phyloP scores from a whole-genome alignment of 495 filamentous ascomycete genomes.

The Choiromyces venosus region DNA sequence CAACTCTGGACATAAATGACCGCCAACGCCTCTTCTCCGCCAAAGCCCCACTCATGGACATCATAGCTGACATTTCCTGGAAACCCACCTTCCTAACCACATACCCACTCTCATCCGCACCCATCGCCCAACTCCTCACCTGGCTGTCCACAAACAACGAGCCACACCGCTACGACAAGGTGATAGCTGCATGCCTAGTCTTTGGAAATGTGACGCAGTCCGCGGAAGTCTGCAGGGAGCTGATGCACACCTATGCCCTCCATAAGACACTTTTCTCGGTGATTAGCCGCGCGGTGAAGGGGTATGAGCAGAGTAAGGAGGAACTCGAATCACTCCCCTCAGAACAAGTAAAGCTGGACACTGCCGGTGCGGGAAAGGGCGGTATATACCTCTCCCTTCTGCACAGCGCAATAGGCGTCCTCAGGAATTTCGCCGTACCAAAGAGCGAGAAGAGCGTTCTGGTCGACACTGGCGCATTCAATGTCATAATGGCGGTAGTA shows the following conservation, averaged over 20 bases:
- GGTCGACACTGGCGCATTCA: constrained; percentile 51
- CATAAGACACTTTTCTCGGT: constrained; percentile 54
- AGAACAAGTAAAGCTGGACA: constrained; percentile 5
- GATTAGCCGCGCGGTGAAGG: constrained; percentile 46
- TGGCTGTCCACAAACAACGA: constrained; percentile 52
- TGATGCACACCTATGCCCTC: constrained; percentile 53
- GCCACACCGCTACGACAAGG: constrained; percentile 48
- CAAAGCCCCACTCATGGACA: constrained; percentile 45
- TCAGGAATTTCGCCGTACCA: constrained; percentile 74
- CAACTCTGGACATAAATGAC: constrained; percentile 36
- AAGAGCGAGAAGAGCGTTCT: constrained; percentile 56
- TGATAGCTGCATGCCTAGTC: constrained; percentile 67
- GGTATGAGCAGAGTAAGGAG: constrained; percentile 33
- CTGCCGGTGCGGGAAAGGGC: constrained; percentile 12
- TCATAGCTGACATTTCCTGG: constrained; percentile 39
- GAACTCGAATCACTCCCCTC: neutral
- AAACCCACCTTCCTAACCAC: constrained; percentile 41
- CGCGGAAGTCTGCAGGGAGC: constrained; percentile 55
- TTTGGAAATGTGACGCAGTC: constrained; percentile 74
- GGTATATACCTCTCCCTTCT: constrained; percentile 46
- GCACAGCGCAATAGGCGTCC: constrained; percentile 64
- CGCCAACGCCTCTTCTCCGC: constrained; percentile 42
- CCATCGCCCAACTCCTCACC: constrained; percentile 52
- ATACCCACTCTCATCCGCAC: constrained; percentile 49
- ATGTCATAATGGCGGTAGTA: constrained; percentile 50